Conservation (phyloP, 2,329 filamentous ascomycete species). For the Zarea fungicola region DNA sequence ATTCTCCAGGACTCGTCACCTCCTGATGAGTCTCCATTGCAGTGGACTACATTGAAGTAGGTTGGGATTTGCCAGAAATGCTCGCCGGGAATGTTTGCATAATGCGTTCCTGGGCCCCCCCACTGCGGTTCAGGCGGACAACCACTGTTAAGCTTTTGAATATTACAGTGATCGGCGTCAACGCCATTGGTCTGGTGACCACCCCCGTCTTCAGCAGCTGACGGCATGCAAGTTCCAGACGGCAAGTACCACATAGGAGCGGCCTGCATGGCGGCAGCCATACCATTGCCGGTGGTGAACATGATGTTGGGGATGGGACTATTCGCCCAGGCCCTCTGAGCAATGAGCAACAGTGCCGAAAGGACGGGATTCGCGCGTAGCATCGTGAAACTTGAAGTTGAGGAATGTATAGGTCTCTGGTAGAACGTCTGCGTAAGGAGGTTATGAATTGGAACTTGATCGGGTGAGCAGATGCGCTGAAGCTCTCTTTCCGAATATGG, state of each 20-base stretch:
- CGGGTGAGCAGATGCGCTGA: too few relatives aligned
- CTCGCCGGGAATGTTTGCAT: constrained; percentile 15
- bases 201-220: constrained; percentile 17
- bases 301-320: constrained; percentile 11
- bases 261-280: constrained; percentile 15
- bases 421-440: too few relatives aligned
- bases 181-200: constrained; percentile 18
- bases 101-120: constrained; percentile 15
- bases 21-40: constrained; percentile 16
- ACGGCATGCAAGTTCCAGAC: constrained; percentile 15
- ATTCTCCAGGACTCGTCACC: too few relatives aligned
- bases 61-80: constrained; percentile 16
- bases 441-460: too few relatives aligned
- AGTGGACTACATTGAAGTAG: constrained; percentile 16
- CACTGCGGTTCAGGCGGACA: constrained; percentile 15
- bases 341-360: too few relatives aligned
- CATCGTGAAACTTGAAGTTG: too few relatives aligned
- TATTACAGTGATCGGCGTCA: constrained; percentile 17
- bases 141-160: constrained; percentile 9
- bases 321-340: constrained; percentile 13
- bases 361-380: too few relatives aligned
- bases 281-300: constrained; percentile 13
- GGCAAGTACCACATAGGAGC: constrained; percentile 17
- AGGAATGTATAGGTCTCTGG: too few relatives aligned
- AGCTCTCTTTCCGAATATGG: too few relatives aligned